Evolutionary conservation across 2,329 filamentous ascomycete species (phyloP).

Genomic region (Ambrosiella cleistominuta): DNA sequence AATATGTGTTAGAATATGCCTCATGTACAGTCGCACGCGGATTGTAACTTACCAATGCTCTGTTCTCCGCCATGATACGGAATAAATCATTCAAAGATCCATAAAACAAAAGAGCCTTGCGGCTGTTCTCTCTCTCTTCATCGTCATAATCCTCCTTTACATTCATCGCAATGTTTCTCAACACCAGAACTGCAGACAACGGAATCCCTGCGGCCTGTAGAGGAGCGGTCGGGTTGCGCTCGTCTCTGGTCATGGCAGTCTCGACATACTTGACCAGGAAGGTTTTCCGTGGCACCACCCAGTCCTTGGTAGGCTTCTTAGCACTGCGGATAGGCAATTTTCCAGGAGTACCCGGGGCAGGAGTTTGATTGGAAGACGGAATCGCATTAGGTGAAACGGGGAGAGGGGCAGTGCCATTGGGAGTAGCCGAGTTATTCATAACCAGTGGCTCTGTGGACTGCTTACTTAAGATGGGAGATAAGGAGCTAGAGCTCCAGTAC

Average conservation of each 20-base stretch:
- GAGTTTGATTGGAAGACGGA: not conserved
- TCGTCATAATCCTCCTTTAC: slow-evolving; percentile 30
- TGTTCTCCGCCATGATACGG: slow-evolving; percentile 54
- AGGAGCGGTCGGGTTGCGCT: slow-evolving; percentile 37
- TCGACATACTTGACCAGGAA: slow-evolving; percentile 37
- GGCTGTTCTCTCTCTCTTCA: slow-evolving; percentile 26
- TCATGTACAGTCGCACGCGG: slow-evolving; percentile 10
- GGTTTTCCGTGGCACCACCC: slow-evolving; percentile 38
- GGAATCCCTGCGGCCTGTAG: slow-evolving; percentile 58
- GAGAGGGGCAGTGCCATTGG: not conserved
- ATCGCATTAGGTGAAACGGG: not conserved
- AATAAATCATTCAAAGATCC: slow-evolving; percentile 46
- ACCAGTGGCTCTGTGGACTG: not conserved
- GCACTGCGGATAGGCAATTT: slow-evolving; percentile 10
- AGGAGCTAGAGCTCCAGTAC: slow-evolving; percentile 10
- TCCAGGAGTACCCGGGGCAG: slow-evolving; percentile 4
- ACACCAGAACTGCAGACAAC: slow-evolving; percentile 58
- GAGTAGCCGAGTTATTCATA: not conserved
- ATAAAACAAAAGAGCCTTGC: slow-evolving; percentile 52
- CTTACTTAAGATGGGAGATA: not conserved
- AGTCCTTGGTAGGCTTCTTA: slow-evolving; percentile 19
- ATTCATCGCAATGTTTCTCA: slow-evolving; percentile 61
- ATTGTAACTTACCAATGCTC: slow-evolving; percentile 33
- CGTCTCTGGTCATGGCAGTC: slow-evolving; percentile 37
- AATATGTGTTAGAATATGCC: slow-evolving; percentile 10